Evolutionary conservation across 306 rosid species (phyloP).

Genomic region (Hippophae gyantsensis): DNA sequence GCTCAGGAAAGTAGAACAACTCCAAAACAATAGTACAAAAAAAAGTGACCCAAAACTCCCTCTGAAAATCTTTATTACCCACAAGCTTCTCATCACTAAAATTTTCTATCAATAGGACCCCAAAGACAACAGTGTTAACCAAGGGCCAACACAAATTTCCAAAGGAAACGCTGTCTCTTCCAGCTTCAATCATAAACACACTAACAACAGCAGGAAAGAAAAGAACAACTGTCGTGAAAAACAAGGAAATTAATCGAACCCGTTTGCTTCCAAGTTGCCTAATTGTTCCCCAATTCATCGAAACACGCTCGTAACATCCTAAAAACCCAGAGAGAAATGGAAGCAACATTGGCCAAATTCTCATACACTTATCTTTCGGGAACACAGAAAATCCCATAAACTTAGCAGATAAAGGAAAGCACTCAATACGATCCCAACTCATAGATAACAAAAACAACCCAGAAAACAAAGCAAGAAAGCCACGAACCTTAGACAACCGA

Average conservation of each 20-base stretch:
- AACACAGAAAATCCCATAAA: constrained; percentile 24
- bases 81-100: constrained; percentile 35
- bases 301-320: constrained; percentile 49
- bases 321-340: constrained; percentile 73
- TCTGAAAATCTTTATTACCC: constrained; percentile 49
- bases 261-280: constrained; percentile 54
- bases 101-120: constrained; percentile 66
- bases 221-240: constrained; percentile 68
- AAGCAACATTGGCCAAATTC: constrained; percentile 75
- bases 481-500: constrained; percentile 40
- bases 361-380: constrained; percentile 40
- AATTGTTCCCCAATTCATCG: constrained; percentile 45
- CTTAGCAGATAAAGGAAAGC: constrained; percentile 57
- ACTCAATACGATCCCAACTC: constrained; percentile 74
- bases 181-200: constrained; percentile 37
- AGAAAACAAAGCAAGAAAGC: constrained; percentile 37
- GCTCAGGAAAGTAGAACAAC: constrained; percentile 68
- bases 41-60: constrained; percentile 67
- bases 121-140: constrained; percentile 70
- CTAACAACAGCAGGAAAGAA: constrained; percentile 68
- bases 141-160: constrained; percentile 65
- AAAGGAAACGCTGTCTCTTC: constrained; percentile 32
- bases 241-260: constrained; percentile 49
- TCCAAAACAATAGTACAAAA: constrained; percentile 56
- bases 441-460: constrained; percentile 57